Evolutionary conservation across 331 rosid genomes (phyloP), one percentile per base, ranked within the genome.

Genomic region (Saraca asoca): DNA sequence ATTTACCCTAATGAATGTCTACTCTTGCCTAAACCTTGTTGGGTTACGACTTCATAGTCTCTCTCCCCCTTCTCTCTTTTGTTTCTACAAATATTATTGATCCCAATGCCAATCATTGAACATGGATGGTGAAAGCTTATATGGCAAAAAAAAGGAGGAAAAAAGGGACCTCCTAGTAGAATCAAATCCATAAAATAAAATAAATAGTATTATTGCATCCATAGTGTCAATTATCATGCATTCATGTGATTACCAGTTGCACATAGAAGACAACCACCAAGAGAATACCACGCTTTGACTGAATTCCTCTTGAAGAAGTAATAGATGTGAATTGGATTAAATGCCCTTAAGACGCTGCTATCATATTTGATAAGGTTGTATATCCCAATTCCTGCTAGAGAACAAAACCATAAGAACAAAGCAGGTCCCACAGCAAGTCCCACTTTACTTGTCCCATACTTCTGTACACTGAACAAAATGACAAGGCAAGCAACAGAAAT

Each of bases 361-460:
- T 89, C 95, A 79, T 91, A 83, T 78, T 85, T 77, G 73, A 85
- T 59, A 75, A 91, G 87, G 79, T 91, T 91, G 88, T 86, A 91
- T 62, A 91, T 77, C 81, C 97, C 97, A 49, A 88, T 46, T 68
- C 80, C 71, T 16, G 87, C 96, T 58, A 91, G 97, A 63, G 87
- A 85, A 80, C 95, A 91, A 80, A 88, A 91, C 96, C 97, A 91
- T 76, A 88, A 37, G 71, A 88, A 88, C 69, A 91, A 85, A 67
- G 98, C 96, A 70, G 96, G 97, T 74, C 97, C 97, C 16, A 91
- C 91, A 62, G 37, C 85, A 51, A 91, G 87, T 73, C 98, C 98
- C 75, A 88, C 81, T 83, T 91, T 91, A 79, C 98, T 91, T 20
- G 98, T 91, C 68, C 98, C 98, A 59, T 76, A 91, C 77, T 85